Conservation (phyloP, 116 monocot genomes). For the Iris pallida region DNA sequence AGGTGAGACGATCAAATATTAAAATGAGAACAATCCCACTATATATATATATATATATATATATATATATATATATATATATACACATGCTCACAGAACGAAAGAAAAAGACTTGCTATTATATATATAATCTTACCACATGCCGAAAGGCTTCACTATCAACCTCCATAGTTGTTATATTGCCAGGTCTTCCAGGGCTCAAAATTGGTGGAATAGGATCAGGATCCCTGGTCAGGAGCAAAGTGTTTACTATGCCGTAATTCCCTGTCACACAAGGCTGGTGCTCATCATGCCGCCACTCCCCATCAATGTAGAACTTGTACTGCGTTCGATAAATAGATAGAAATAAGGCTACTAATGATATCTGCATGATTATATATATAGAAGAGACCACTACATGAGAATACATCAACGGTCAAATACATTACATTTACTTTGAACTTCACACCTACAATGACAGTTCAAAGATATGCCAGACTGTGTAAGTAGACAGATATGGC, state of each 20-base stretch:
- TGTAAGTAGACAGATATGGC: no score
- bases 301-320: conserved; percentile 75
- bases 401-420: no score
- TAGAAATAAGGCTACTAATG: not conserved
- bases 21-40: no score
- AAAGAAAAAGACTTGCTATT: not conserved
- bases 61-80: not conserved
- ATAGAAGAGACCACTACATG: no score
- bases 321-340: conserved; percentile 39
- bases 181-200: conserved; percentile 24
- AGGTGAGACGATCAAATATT: no score
- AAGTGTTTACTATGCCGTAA: conserved; percentile 66
- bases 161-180: conserved; percentile 59
- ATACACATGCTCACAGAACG: no score
- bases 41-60: no score
- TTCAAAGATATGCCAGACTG: no score
- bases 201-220: conserved; percentile 28
- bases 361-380: not conserved
- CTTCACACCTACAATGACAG: no score
- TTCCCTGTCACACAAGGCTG: conserved; percentile 47
- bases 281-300: conserved; percentile 68
- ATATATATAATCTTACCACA: conserved; percentile 38
- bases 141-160: conserved; percentile 44
- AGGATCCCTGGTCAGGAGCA: conserved; percentile 38
- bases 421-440: no score